Conservation (phyloP, 2,329 filamentous ascomycete genomes). For the Colletotrichum sp. region DNA sequence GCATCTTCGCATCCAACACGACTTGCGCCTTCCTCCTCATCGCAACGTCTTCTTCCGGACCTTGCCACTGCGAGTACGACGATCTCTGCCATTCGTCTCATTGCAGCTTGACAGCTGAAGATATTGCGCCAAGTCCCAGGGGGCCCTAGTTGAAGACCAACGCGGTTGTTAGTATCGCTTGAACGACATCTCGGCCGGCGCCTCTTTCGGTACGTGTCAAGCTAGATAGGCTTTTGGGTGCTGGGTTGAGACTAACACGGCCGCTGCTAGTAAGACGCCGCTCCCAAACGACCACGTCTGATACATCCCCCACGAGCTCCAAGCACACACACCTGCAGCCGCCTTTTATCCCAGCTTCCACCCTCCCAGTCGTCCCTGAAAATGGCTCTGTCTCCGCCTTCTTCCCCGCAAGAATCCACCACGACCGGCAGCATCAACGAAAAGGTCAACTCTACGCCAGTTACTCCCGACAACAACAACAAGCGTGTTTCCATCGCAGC, state of each 20-base stretch:
- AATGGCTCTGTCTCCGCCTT: conserved; percentile 16
- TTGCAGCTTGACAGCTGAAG: conserved; percentile 11
- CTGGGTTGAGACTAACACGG: conserved; percentile 10
- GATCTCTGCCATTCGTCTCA: not conserved
- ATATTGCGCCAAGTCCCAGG: conserved; percentile 12
- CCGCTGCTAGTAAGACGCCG: conserved; percentile 13
- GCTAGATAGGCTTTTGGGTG: not conserved
- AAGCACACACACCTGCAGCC: not conserved
- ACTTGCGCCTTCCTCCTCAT: not conserved
- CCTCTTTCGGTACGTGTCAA: not conserved
- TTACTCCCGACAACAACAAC: conserved; percentile 12
- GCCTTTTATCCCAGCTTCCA: conserved; percentile 12
- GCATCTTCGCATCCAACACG: not conserved
- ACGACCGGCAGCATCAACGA: conserved; percentile 1
- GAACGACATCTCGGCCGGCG: not conserved
- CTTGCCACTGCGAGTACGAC: not conserved
- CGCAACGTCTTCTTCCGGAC: not conserved
- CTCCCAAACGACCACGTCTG: not conserved
- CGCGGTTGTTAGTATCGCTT: not conserved
- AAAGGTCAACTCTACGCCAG: not conserved
- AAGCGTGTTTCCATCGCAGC: conserved; percentile 2
- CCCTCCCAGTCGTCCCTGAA: not conserved
- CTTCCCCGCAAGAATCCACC: not conserved
- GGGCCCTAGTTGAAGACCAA: not conserved
- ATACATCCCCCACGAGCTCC: not conserved